Base-by-base conservation (phyloP, 2,329 filamentous ascomycete genomes). In the Penicillium sp. region DNA sequence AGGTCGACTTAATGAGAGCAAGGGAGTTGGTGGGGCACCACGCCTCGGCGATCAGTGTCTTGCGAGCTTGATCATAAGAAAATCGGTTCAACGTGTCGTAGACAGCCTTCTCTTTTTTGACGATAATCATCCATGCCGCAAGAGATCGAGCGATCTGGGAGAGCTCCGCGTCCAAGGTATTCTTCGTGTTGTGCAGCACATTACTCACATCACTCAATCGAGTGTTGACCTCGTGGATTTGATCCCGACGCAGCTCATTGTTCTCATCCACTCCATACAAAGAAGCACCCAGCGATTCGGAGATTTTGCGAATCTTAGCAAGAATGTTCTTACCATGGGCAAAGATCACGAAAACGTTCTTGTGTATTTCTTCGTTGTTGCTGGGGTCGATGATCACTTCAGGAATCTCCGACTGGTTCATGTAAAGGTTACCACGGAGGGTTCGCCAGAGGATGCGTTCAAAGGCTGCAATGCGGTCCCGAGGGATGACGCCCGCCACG, bases 341-440 rank as follows among this genome's bases (percentile, higher is more conserved):
- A 71, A 99, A 99, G 78, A 99, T 99, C 73, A 99, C 94, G 73
- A 99, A 99, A 58, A 99, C 95, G 71, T 97, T 99, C 87, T 99
- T 99, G 82, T 90, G 88, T 70, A 96, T 85, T 66, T 91, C 84
- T 80, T 98, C 94, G 76, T 98, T 97, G 81, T 87, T 97, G 74
- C 90, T 85, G 16, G 95, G 94, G 77, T 99, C 92, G 75, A 97
- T 84, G 69, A 99, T 89, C 40, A 92, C 88, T 76, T 99, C 94
- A 7, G 93, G 89, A 64, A 99, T 99, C 83, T 99, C 95, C 43
- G 94, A 94, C 82, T 99, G 96, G 80, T 99, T 99, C 95, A 99
- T 99, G 84, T 98, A 99, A 65, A 99, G 82, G 79, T 99, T 99
- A 72, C 95, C 95, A 77, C 95, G 92, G 45, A 99, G 87, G 0